Conservation (phyloP, 2,329 filamentous ascomycete genomes). For the Fusarium avenaceum region DNA sequence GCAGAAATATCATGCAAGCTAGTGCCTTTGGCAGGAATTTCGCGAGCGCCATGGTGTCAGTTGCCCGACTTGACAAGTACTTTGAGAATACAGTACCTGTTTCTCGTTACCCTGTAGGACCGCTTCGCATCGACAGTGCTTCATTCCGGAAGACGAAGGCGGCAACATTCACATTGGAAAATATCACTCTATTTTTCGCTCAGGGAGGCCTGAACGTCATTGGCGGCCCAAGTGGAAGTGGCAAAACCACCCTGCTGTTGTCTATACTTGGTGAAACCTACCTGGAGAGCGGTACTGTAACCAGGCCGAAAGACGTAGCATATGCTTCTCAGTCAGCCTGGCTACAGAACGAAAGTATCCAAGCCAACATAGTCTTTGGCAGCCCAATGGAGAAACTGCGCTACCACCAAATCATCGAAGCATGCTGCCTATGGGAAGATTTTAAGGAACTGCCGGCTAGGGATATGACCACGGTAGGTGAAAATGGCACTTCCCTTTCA, state of each 20-base stretch:
- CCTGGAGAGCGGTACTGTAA: constrained; percentile 62
- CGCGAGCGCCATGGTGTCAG: constrained; percentile 57
- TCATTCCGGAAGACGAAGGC: constrained; percentile 65
- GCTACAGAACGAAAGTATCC: constrained; percentile 69
- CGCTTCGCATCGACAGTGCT: constrained; percentile 61
- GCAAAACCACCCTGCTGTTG: constrained; percentile 69
- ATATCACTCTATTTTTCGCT: constrained; percentile 65
- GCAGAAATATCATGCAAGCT: constrained; percentile 65
- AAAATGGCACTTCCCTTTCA: constrained; percentile 68
- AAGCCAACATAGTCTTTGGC: constrained; percentile 68
- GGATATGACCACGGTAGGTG: constrained; percentile 66
- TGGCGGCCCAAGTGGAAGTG: constrained; percentile 67
- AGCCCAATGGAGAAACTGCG: constrained; percentile 64
- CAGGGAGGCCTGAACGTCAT: constrained; percentile 68
- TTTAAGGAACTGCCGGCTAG: constrained; percentile 64
- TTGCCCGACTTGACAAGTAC: constrained; percentile 67
- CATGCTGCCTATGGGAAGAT: constrained; percentile 67
- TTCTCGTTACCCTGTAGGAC: constrained; percentile 62
- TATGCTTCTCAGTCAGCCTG: constrained; percentile 70
- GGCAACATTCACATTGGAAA: constrained; percentile 63
- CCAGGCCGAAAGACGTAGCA: constrained; percentile 65
- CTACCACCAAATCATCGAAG: constrained; percentile 68
- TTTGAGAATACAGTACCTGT: constrained; percentile 65
- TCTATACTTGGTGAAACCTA: constrained; percentile 69
- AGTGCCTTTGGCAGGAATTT: constrained; percentile 58